These are phyloP conservation scores for Carex scoparia DNA, from an alignment of 176 grass and related monocot species.

Conservation along the genomic window DNA sequence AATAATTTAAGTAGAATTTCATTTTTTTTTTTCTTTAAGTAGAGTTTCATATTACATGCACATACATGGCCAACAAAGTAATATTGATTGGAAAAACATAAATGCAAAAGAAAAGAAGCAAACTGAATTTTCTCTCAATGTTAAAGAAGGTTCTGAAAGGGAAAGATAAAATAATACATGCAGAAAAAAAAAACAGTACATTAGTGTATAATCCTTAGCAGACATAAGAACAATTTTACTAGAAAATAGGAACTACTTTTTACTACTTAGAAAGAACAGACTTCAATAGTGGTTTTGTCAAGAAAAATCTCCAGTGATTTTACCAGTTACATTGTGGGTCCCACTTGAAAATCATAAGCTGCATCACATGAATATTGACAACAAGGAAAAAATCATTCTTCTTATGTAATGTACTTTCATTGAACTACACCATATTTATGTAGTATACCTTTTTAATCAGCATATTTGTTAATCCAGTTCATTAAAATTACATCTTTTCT, in stretches of 20 bases:
- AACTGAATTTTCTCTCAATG: neutral
- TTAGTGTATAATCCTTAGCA: neutral
- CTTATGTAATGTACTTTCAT: neutral
- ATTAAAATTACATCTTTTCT: neutral
- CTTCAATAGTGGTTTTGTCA: neutral
- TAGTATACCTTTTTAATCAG: neutral
- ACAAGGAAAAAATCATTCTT: neutral
- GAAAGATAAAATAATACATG: neutral
- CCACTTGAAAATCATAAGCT: neutral
- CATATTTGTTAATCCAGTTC: neutral
- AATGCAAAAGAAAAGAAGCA: neutral
- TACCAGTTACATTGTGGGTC: neutral
- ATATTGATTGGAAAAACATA: neutral
- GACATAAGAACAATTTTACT: neutral
- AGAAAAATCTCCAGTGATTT: neutral
- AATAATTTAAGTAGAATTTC: neutral
- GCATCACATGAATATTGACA: neutral
- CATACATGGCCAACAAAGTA: neutral
- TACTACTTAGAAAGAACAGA: neutral
- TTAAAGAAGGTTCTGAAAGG: neutral
- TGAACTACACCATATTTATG: neutral
- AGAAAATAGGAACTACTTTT: neutral
- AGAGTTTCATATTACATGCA: too few species aligned
- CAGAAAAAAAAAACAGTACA: neutral
- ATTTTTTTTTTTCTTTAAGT: neutral